Conservation (phyloP, 2,329 filamentous ascomycete species). For the Trichoderma citrinoviride region DNA sequence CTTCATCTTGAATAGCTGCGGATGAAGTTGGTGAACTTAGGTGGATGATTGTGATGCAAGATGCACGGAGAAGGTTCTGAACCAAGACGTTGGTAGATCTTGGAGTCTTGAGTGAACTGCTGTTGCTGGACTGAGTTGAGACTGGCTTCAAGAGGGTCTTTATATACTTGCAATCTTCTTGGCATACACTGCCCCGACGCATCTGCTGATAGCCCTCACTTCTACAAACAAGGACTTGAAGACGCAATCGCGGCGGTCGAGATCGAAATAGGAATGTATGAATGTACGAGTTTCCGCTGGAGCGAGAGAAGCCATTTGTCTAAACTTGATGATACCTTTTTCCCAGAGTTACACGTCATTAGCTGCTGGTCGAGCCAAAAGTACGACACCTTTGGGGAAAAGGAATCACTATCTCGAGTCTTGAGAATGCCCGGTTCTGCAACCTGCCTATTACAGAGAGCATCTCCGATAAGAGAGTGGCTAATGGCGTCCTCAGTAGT, state of each 20-base stretch:
- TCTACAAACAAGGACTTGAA: neutral
- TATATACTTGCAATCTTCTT: neutral
- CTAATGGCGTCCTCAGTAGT: neutral
- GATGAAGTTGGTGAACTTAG: neutral
- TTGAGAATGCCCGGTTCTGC: neutral
- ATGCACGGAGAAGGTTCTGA: neutral
- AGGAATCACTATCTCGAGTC: neutral
- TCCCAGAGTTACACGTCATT: neutral
- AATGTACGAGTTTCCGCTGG: neutral
- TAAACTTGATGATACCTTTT: neutral
- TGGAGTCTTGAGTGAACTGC: neutral
- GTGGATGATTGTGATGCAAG: neutral
- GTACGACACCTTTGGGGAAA: neutral
- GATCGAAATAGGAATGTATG: constrained; percentile 15
- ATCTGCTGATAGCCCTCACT: neutral
- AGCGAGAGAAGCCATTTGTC: neutral
- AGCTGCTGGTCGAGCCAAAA: neutral
- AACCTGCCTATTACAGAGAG: constrained; percentile 12
- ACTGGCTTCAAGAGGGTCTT: neutral
- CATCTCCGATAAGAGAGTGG: neutral
- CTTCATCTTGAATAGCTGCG: neutral
- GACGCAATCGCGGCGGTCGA: neutral
- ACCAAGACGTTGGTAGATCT: neutral
- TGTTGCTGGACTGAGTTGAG: neutral
- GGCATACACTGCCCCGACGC: neutral